Base-by-base conservation (phyloP, 129 eudicot genomes). In the Flaveria linearis region DNA sequence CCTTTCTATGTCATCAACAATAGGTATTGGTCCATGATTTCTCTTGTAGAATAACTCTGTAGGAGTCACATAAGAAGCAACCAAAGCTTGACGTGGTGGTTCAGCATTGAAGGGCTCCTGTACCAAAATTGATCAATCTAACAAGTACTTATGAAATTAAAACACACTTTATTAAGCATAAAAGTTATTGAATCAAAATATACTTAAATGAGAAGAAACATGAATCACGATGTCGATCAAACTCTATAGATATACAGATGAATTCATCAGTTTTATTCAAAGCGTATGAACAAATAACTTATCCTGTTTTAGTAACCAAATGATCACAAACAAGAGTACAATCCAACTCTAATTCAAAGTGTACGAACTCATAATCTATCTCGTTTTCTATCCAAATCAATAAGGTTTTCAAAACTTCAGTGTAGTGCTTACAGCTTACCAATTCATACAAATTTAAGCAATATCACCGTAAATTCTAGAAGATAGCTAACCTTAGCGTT, bases 61-160 rank as follows among this genome's bases (percentile, higher is more conserved):
- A 67, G 97, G 98, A 56, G 98, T 93, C 76, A 93, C 89, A 79
- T 90, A 93, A 25, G 98, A 93, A 25, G 89, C 77, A 76, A 90
- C 81, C 83, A 93, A 80, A 71, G 85, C 91, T 56, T 86, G 83
- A 56, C 98, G 96, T 62, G 87, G 90, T 45, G 98, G 95, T 85
- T 93, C 98, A 0, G 98, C 98, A 88, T 93, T 93, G 79, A 90
- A 93, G 25, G 98, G 98, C 82, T 86, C 91, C 98, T 93, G 87
- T 70, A 85, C 63, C 83, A 65, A 73, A 81, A 23, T 75, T 30
- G 14, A 80, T 28, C 23, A 77, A 23, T 22, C 4, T n/a, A 43
- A 69, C 12, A 22, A 10, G 43, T 62, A 18, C 57, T 56, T 36
- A 47, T 46, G n/a, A 7, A 18, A 26, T 62, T 22, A 1, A 20